Conservation (phyloP, 495 filamentous ascomycete species). For the Lasiosphaeria ovina region DNA sequence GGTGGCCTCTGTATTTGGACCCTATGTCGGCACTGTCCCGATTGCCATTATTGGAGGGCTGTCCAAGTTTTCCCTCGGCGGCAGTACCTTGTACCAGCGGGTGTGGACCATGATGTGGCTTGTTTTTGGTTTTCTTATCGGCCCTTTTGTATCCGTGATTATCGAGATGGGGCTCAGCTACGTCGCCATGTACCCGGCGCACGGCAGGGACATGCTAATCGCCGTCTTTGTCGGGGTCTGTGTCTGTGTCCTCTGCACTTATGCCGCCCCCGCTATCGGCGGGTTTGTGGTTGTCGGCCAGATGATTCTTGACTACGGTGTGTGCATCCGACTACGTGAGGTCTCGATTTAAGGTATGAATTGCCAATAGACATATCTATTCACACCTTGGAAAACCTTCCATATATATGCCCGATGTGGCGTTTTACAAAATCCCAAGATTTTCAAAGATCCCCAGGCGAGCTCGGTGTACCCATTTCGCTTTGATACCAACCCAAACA, state of each 20-base stretch:
- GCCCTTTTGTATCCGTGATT: neutral
- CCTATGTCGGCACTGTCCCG: neutral
- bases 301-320: slow-evolving; percentile 6
- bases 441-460: too few species aligned
- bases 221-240: neutral
- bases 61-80: neutral
- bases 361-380: too few species aligned
- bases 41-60: neutral
- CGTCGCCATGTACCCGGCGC: too few species aligned
- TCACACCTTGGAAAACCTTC: too few species aligned
- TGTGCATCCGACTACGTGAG: too few species aligned
- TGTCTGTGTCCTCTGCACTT: neutral
- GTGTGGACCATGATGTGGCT: slow-evolving; percentile 8
- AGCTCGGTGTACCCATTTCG: too few species aligned
- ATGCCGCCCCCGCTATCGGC: neutral
- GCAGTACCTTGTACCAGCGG: neutral
- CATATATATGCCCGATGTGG: too few species aligned
- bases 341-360: too few species aligned
- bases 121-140: neutral
- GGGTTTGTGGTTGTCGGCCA: slow-evolving; percentile 3
- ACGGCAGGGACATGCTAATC: neutral
- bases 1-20: neutral
- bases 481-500: too few species aligned
- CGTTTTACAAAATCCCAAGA: too few species aligned
- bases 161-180: neutral